phyloP scores from a whole-genome alignment of 2,329 filamentous ascomycete species.

The Aspergillus hortae region DNA sequence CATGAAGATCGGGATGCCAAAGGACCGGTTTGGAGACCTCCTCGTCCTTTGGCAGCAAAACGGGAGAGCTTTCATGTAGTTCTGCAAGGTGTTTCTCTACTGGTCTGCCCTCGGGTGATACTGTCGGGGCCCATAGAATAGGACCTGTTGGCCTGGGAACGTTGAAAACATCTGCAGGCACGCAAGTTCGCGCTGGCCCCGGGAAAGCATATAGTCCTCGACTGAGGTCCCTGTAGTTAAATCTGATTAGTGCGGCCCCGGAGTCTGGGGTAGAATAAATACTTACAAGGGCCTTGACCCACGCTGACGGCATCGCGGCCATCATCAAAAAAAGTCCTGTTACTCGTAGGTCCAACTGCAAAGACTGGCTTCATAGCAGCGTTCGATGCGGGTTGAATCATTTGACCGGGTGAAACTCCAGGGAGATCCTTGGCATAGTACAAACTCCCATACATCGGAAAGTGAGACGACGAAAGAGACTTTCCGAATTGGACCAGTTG shows the following conservation, averaged over 20 bases:
- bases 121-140: constrained; percentile 2
- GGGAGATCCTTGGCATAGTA: constrained; percentile 27
- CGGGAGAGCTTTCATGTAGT: constrained; percentile 11
- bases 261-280: neutral
- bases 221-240: constrained; percentile 26
- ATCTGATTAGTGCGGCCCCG: neutral
- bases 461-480: constrained; percentile 16
- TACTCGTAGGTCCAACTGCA: constrained; percentile 34
- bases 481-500: constrained; percentile 16
- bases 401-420: neutral
- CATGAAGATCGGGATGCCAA: constrained; percentile 19
- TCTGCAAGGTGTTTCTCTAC: constrained; percentile 6
- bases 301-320: constrained; percentile 18
- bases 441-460: constrained; percentile 20
- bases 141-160: constrained; percentile 1
- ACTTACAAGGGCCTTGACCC: constrained; percentile 11
- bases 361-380: constrained; percentile 16
- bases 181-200: constrained; percentile 28
- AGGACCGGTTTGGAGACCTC: constrained; percentile 22
- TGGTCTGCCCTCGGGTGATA: constrained; percentile 2
- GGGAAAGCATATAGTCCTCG: constrained; percentile 29
- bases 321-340: constrained; percentile 28
- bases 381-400: neutral
- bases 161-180: constrained; percentile 14
- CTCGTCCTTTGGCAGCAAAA: constrained; percentile 12